Base-by-base conservation (phyloP, 2,329 filamentous ascomycete genomes). In the Pestalotiopsis sp. region DNA sequence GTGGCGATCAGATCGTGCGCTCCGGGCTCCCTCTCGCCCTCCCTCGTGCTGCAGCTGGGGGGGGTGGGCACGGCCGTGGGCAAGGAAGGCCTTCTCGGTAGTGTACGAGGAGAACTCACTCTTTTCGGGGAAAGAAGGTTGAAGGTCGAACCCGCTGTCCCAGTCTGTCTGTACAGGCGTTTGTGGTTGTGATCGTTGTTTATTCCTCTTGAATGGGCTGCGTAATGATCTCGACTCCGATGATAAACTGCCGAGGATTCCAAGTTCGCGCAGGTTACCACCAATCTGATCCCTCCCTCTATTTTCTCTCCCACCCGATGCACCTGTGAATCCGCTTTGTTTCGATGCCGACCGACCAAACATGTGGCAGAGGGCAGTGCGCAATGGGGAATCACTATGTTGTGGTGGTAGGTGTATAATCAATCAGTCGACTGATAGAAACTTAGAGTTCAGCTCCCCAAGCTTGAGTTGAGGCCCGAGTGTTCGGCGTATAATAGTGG, bases 341-440 rank as follows among this genome's bases (percentile, higher is more conserved):
- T 79, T 82, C 70, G 77, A 77, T 71, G 80, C 80, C 69, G 81
- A 83, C 79, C 81, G 80, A 80, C 79, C 79, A 75, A 84, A 84
- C 82, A 84, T 84, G 78, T 81, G 68, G 55, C 55, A 67, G 20
- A 31, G 45, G 41, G 57, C 36, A 64, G 58, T 62, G 63, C 66
- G 69, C 66, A 69, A 71, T 69, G 66, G 65, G 69, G 38, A n/a
- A 66, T 52, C 20, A 60, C 36, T 31, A 41, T 36, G 31, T 36
- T 36, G 31, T 9, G 31, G 31, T 63, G 38, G 41, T 23, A 39
- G 45, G 27, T 13, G 41, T 27, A n/a, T 39, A 14, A 23, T 17
- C 14, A 23, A 36, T 17, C 12, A 61, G n/a, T 39, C 25, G 14
- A 23, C 14, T 31, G 27, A 14, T n/a, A 38, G 31, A 36, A 63